Percentiles rank a stretch among this genome's conserved stretches.
These are phyloP conservation scores for Aureobasidium sp. DNA, from an alignment of 2,329 filamentous ascomycete species.

Conservation along the genomic window DNA sequence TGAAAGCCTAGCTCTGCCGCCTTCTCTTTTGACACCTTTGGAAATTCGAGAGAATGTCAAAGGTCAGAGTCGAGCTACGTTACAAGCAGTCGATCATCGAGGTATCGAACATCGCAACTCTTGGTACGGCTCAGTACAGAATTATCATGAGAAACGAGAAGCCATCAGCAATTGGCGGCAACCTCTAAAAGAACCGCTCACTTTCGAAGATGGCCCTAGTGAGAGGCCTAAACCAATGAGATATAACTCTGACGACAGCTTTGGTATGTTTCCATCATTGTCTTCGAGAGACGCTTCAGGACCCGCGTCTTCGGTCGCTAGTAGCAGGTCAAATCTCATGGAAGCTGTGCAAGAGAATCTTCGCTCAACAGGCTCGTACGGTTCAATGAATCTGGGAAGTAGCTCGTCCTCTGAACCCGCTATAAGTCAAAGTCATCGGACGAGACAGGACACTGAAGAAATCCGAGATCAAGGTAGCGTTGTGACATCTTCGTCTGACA, in stretches of 20 bases:
- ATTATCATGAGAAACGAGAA: constrained; percentile 6
- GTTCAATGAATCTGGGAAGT: constrained; percentile 13
- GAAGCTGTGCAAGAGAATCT: constrained; percentile 18
- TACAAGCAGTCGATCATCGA: constrained; percentile 9
- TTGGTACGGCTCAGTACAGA: constrained; percentile 14
- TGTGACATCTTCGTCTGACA: not conserved
- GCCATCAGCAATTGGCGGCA: constrained; percentile 22
- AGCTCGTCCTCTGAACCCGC: constrained; percentile 15
- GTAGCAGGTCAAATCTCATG: constrained; percentile 22
- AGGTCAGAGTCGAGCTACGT: not conserved
- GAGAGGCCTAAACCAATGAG: not conserved
- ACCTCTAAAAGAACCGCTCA: constrained; percentile 24
- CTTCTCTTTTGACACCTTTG: constrained; percentile 20
- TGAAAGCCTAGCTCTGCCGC: constrained; percentile 23
- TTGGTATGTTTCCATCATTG: constrained; percentile 58
- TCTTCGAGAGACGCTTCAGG: constrained; percentile 50
- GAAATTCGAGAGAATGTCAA: constrained; percentile 13
- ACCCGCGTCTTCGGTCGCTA: constrained; percentile 42
- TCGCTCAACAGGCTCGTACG: constrained; percentile 3
- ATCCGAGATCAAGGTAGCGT: not conserved
- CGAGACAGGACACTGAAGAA: not conserved
- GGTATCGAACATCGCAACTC: constrained; percentile 12
- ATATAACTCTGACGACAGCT: constrained; percentile 55
- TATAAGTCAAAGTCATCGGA: not conserved
- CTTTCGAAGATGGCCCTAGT: constrained; percentile 20